A percentile compares a stretch with the other conserved stretches of the same genome.
phyloP scores from a whole-genome alignment of 2,329 filamentous ascomycete genomes.

The Exophiala sp. region DNA sequence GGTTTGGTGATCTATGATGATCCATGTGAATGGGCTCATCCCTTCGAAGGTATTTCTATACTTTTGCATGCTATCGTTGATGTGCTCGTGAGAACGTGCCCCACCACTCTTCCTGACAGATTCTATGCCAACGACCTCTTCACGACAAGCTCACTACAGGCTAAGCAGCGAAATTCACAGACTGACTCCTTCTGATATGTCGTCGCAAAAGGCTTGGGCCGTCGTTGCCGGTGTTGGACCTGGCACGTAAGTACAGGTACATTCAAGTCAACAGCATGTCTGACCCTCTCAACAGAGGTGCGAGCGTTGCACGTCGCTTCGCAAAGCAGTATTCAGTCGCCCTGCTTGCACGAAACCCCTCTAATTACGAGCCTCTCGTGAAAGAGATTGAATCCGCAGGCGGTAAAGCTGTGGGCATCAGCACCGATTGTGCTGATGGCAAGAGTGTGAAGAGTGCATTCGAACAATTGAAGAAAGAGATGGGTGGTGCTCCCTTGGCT shows the following conservation, averaged over 20 bases:
- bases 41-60: neutral
- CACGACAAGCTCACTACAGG: slow-evolving; percentile 9
- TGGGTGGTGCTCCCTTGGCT: slow-evolving; percentile 42
- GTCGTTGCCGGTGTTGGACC: slow-evolving; percentile 48
- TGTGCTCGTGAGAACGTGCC: neutral
- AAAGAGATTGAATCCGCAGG: slow-evolving; percentile 58
- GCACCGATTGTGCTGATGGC: slow-evolving; percentile 55
- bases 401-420: slow-evolving; percentile 59
- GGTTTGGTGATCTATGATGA: slow-evolving; percentile 9
- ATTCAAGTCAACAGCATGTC: neutral
- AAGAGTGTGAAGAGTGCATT: slow-evolving; percentile 54
- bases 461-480: slow-evolving; percentile 52
- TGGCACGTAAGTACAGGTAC: slow-evolving; percentile 34
- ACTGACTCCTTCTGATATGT: slow-evolving; percentile 18
- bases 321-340: slow-evolving; percentile 57
- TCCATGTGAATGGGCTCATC: neutral
- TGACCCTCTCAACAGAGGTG: slow-evolving; percentile 41
- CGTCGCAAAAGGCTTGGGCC: slow-evolving; percentile 39
- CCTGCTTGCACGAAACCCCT: slow-evolving; percentile 56
- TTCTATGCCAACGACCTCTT: neutral
- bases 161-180: slow-evolving; percentile 9
- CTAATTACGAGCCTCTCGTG: slow-evolving; percentile 54
- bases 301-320: slow-evolving; percentile 59
- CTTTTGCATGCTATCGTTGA: neutral
- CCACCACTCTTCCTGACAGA: neutral